A percentile compares a stretch with the other conserved stretches of the same genome.
Evolutionary conservation across 352 stramenopile genomes (phyloP).

Genomic region (Globisporangium iwayamae): DNA sequence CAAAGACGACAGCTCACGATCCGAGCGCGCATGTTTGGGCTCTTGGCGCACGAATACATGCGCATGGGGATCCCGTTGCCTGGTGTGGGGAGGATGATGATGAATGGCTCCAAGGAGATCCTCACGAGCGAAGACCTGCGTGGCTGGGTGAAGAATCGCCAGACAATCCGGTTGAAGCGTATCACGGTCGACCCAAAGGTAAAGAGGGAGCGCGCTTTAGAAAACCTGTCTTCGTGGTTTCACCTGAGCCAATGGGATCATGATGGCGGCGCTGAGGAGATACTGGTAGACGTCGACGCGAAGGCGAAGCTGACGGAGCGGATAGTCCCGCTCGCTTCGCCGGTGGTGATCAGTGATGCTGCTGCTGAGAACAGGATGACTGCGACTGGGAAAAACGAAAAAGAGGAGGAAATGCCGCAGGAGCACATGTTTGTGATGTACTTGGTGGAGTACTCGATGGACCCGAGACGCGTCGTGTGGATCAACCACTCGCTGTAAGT

Average conservation of each 20-base stretch:
- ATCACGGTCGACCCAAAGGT: background rate
- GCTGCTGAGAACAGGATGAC: background rate
- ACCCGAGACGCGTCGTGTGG: constrained; percentile 56
- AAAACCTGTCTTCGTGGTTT: constrained; percentile 27
- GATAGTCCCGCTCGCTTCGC: constrained; percentile 20
- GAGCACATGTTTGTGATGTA: constrained; percentile 56
- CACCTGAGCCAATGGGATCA: constrained; percentile 26
- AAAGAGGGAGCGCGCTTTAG: background rate
- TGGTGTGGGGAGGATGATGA: constrained; percentile 28
- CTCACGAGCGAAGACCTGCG: constrained; percentile 48
- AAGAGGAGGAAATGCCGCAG: constrained; percentile 13
- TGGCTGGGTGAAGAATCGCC: constrained; percentile 45
- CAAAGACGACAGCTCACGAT: constrained; percentile 44
- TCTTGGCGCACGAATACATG: constrained; percentile 63
- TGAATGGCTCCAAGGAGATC: constrained; percentile 25
- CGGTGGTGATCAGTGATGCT: constrained; percentile 9
- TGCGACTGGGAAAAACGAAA: background rate
- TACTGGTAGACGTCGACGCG: constrained; percentile 28
- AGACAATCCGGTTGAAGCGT: constrained; percentile 34
- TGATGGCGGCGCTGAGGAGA: constrained; percentile 9
- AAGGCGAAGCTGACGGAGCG: constrained; percentile 31
- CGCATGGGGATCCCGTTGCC: constrained; percentile 53
- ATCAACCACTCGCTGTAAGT: constrained; percentile 66
- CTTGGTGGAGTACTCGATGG: constrained; percentile 66
- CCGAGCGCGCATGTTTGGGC: constrained; percentile 48